phyloP scores from a whole-genome alignment of 1,139 yeast genomes.

The Diutina pseudorugosa region DNA sequence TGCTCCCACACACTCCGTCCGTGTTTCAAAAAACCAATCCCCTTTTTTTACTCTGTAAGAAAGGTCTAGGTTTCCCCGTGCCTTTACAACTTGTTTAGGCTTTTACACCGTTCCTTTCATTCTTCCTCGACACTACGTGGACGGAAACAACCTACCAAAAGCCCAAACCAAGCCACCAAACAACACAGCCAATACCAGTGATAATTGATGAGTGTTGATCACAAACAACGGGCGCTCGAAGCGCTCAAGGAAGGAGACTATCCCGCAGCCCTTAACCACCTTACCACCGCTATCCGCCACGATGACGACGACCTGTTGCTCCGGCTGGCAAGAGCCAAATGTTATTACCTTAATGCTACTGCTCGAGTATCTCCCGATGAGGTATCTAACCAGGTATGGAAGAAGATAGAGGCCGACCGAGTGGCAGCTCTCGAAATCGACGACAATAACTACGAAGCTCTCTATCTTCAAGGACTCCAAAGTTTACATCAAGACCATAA shows the following conservation, averaged over 20 bases:
- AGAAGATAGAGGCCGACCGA: background rate
- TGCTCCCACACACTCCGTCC: too few relatives aligned
- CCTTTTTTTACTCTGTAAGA: too few relatives aligned
- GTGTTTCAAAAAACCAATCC: too few relatives aligned
- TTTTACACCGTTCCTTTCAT: too few relatives aligned
- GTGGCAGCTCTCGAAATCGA: background rate
- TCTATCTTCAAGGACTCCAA: background rate
- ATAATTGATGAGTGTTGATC: background rate
- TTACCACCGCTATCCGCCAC: background rate
- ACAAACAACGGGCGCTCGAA: background rate
- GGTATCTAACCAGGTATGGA: background rate
- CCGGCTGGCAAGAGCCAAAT: background rate
- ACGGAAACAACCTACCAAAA: too few relatives aligned
- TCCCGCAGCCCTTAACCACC: background rate
- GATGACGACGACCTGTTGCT: background rate
- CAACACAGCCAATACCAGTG: too few relatives aligned
- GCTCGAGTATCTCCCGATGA: background rate
- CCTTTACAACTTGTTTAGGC: too few relatives aligned
- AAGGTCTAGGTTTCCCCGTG: too few relatives aligned
- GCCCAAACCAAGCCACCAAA: too few relatives aligned
- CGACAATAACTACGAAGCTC: background rate
- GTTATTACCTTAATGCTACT: background rate
- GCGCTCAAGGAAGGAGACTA: background rate
- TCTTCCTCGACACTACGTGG: too few relatives aligned
- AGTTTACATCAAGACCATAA: background rate